Evolutionary conservation across 352 stramenopile genomes (phyloP), one percentile per base, ranked within the genome.

Genomic region (Globisporangium solare): DNA sequence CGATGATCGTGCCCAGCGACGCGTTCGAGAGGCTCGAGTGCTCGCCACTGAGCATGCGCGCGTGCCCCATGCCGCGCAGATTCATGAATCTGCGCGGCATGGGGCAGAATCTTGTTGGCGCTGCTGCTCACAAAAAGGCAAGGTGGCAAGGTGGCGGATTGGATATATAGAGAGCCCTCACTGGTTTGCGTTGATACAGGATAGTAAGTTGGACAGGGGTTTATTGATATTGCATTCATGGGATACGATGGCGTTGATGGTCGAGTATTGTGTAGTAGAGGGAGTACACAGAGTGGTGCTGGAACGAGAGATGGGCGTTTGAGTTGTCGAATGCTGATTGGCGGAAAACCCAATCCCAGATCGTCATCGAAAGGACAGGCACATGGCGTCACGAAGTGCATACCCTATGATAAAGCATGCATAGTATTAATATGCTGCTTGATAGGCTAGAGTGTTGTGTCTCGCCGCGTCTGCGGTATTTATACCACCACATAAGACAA

Each of bases 21-120:
- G 61, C 61, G 22, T 68, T 45, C 48, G 61, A 51, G 32, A 68
- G 56, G n/a, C 51, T 60, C n/a, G n/a, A 35, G 39, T 64, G 51
- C 35, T 58, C 52, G 58, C 58, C 51, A 20, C 58, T 64, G 17
- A 64, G 49, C 56, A 63, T 40, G 11, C 56, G 56, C 40, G 22
- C 13, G 24, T 41, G 18, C 48, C 17, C 48, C 51, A 50, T 49
- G 27, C 27, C 27, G 27, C 27, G 27, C 27, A 35, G 6, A 35
- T 35, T 35, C 5, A 35, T 35, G 5, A n/a, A n/a, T 35, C 0
- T 35, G 27, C 5, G 24, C 24, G 24, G 24, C 3, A 31, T 31
- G 3, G 24, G 24, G 6, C 24, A 31, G 24, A 31, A 31, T 31
- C 24, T 6, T n/a, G n/a, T n/a, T n/a, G n/a, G n/a, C n/a, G n/a